Evolutionary conservation across 371 early-diverging fungal genomes (phyloP), one percentile per base, ranked within the genome.

Genomic region (Actinomortierella wolfii): DNA sequence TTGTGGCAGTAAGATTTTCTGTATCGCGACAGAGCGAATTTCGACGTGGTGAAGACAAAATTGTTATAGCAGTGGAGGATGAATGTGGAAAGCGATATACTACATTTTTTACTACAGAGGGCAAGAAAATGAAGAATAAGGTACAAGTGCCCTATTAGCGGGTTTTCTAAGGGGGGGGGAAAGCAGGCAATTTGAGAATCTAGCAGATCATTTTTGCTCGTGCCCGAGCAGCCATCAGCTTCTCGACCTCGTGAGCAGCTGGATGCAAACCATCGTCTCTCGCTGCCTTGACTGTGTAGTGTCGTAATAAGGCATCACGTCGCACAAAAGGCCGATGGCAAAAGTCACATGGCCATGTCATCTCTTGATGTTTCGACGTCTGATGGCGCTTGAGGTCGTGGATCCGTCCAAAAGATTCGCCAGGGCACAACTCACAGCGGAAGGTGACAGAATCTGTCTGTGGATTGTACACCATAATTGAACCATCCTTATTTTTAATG

Each of bases 391-490:
- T 68, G 44, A 68, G 49, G 48, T 68, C 68, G 24, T 68, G 68
- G 7, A 68, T 63, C 0, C 68, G 54, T 8, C 68, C 68, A 42
- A 68, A 68, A 20, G 63, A 49, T 42, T 68, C 68, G 8, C 54
- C 21, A 1, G 68, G 68, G 46, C 68, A 68, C 1, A 29, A 26
- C 41, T 45, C 47, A 50, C 68, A 68, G 6, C 45, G 51, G 54
- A 57, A 68, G 28, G 67, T 62, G 53, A 66, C 58, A 11, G 57
- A 24, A 3, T 65, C 66, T 8, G 62, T 65, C 3, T 28, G 23
- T 1, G 66, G 73, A 34, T 71, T 71, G 50, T 70, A 70, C 3
- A 65, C 71, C 65, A 61, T 59, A 49, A 66, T 71, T 6, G 73
- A 52, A 1, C 70, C 70, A 8, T 71, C 66, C 14, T 65, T 62